Evolutionary conservation across 1,284 basidiomycete genomes (phyloP), one percentile per base, ranked within the genome.

Genomic region (Volvariella volvacea): DNA sequence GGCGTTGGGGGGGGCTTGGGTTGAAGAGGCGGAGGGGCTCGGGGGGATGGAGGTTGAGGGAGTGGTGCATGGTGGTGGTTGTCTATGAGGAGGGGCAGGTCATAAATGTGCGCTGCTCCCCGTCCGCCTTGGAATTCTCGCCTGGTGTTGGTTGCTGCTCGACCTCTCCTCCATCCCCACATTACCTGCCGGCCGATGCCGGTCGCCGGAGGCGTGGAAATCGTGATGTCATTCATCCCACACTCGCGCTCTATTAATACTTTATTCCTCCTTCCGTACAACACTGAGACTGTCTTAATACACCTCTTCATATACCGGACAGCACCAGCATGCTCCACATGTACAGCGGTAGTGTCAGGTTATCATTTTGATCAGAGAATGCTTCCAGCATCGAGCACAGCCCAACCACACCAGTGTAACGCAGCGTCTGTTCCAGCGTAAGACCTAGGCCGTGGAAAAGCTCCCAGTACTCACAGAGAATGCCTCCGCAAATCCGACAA

Each of bases 301-400:
- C 43, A 28, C 48, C 44, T 47, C 46, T 51, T 37, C 58, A 68
- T 49, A 73, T 65, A 55, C 66, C 67, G 41, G 66, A 70, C 37
- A 85, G 62, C 37, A 78, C 79, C 38, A 86, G 63, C 70, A 84
- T 71, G 60, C 80, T 82, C 90, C 91, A 95, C 67, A 90, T 82
- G 61, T 87, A 94, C 63, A 94, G 66, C 17, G 92, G 92, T 48
- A 95, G 66, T 25, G 90, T 90, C 52, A 97, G 71, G 62, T 97
- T 97, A 65, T 97, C 93, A 64, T 97, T 96, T 64, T 97, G 93
- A 57, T 85, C 83, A 16, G 88, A 90, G 45, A 92, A 66, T 14
- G 90, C 93, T 64, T 97, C 93, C 52, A 96, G 71, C 42, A 89
- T 60, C 2, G 83, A 81, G 1, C 84, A 74, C 44, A 89, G 61